Conservation (phyloP, 345 rosid genomes). For the Salix exigua region DNA sequence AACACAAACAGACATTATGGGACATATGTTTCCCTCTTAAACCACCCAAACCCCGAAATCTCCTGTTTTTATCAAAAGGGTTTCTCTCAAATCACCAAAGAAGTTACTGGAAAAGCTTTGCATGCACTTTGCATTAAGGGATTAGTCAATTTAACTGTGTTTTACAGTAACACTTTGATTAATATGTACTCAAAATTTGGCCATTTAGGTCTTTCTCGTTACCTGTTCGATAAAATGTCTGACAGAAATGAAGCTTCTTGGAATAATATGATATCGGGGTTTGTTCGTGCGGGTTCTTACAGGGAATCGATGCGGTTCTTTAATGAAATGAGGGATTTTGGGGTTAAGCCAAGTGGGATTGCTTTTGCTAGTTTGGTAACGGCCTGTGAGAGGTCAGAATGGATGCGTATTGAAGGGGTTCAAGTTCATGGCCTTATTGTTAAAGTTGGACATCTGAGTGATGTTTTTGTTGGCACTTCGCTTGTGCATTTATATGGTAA, state of each 20-base stretch:
- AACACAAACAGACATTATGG: conserved; percentile 5
- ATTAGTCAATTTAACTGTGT: conserved; percentile 35
- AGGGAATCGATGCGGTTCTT: conserved; percentile 45
- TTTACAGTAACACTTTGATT: conserved; percentile 61
- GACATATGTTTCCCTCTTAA: conserved; percentile 32
- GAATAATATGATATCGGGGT: conserved; percentile 76
- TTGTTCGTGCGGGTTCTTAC: conserved; percentile 51
- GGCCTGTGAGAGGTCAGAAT: conserved; percentile 64
- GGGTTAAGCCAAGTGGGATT: conserved; percentile 53
- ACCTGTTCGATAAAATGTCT: conserved; percentile 70
- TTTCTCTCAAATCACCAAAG: conserved; percentile 62
- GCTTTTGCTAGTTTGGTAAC: conserved; percentile 67
- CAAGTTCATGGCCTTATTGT: conserved; percentile 60
- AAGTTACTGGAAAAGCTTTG: conserved; percentile 53
- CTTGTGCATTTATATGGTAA: conserved; percentile 73
- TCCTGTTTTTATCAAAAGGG: conserved; percentile 65
- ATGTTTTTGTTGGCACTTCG: conserved; percentile 77
- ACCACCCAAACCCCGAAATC: conserved; percentile 60
- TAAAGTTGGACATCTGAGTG: conserved; percentile 55
- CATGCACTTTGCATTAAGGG: conserved; percentile 73
- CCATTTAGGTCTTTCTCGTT: conserved; percentile 36
- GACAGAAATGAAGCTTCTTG: conserved; percentile 71
- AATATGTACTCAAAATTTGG: conserved; percentile 62
- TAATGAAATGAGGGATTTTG: conserved; percentile 35
- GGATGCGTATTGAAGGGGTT: conserved; percentile 57